These are phyloP conservation scores for Gossypium bickii DNA, from an alignment of 345 rosid genomes.

Conservation along the genomic window DNA sequence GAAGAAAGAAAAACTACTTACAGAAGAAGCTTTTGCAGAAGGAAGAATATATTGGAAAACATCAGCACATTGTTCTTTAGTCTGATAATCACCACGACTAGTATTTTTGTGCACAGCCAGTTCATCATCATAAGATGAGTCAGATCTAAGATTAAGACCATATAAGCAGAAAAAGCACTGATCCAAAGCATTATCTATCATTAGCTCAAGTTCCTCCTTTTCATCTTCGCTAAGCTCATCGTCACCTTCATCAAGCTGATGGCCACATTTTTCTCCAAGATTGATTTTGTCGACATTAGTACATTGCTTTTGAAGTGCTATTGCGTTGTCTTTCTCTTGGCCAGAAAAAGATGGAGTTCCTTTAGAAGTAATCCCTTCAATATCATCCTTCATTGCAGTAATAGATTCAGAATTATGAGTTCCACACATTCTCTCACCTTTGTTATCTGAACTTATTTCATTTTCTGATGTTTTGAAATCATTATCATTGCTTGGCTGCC, in stretches of 20 bases:
- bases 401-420: constrained; percentile 27
- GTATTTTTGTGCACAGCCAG: constrained; percentile 81
- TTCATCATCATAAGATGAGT: constrained; percentile 84
- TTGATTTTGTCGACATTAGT: constrained; percentile 27
- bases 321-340: constrained; percentile 23
- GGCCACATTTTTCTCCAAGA: constrained; percentile 32
- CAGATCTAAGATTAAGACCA: constrained; percentile 92
- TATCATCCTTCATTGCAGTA: constrained; percentile 35
- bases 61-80: constrained; percentile 95
- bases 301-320: constrained; percentile 24
- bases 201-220: constrained; percentile 80
- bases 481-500: constrained; percentile 23
- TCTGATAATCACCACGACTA: constrained; percentile 94
- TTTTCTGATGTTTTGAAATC: constrained; percentile 30
- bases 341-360: constrained; percentile 18
- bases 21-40: constrained; percentile 85
- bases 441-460: constrained; percentile 30
- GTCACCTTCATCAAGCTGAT: constrained; percentile 29
- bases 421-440: constrained; percentile 37
- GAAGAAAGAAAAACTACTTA: constrained; percentile 45
- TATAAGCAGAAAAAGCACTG: constrained; percentile 96
- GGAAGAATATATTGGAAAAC: constrained; percentile 95
- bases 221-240: constrained; percentile 67
- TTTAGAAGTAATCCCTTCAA: constrained; percentile 29
- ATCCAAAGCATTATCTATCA: constrained; percentile 82